Evolutionary conservation across 192 early-diverging fungal genomes (phyloP), one percentile per base, ranked within the genome.

Genomic region (Podila clonocystis): DNA sequence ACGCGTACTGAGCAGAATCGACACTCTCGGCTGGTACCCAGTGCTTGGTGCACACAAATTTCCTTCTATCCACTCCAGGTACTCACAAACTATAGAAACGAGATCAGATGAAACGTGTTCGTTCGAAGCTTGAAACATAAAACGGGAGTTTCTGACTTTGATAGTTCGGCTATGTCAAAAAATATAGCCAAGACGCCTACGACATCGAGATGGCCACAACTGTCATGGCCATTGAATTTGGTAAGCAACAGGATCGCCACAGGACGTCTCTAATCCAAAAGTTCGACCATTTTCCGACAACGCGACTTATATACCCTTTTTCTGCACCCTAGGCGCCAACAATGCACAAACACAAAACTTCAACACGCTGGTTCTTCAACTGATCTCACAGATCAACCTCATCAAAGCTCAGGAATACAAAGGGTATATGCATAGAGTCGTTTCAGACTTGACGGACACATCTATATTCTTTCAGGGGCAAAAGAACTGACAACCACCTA

Each of bases 201-300:
- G 92, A 92, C 69, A 73, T 93, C 26, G 92, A 93, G 62, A 92
- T 92, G 89, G 83, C 85, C 13, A 91, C 89, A 36, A 85, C 90
- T 13, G 83, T 84, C 50, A 70, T 89, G 69, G 88, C 90, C 17
- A 89, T 91, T 59, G 87, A 89, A 64, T 74, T 91, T 63, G 85
- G 91, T 93, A 85, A 61, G 80, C 28, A 22, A 58, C 9, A 2
- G 24, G n/a, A 28, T 58, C 57, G 57, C 57, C 24, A 5, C 57
- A 28, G 13, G 13, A 28, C 3, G 0, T 7, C 59, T 24, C 22
- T 22, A 15, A 59, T 29, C 29, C 29, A 63, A 63, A 41, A 4
- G 62, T 15, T 4, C 41, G 15, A 4, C 13, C 17, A 17, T 45
- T 0, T 15, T 36, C 13, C 13, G 3, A 15, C 41, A 12, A 17